Base-by-base conservation (phyloP, 2,329 filamentous ascomycete species). In the Phialemoniopsis sp. region DNA sequence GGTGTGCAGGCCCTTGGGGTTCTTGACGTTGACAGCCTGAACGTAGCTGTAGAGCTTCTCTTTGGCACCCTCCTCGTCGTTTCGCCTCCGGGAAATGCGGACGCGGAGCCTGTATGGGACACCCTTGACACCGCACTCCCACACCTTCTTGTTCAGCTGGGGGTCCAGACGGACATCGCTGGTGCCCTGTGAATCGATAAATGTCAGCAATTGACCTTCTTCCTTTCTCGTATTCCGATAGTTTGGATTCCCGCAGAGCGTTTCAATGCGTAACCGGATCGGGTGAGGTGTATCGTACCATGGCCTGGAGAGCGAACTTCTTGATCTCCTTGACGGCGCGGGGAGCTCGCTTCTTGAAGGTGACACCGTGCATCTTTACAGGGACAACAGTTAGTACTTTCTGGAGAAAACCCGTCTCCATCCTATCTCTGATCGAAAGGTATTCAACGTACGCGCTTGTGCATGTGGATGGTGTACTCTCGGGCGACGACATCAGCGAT, bases 401-500 rank as follows among this genome's bases (percentile, higher is more conserved):
- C 34, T 21, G n/a, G n/a, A n/a, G n/a, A n/a, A n/a, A n/a, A n/a
- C n/a, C n/a, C n/a, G n/a, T n/a, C n/a, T n/a, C n/a, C n/a, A n/a
- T n/a, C 10, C 21, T 26, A 10, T 26, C 21, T 26, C 21, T 26
- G 21, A 26, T 21, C 41, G 21, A 35, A 14, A 12, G 28, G 21
- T 26, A 10, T 26, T 10, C 21, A 10, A 86, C 86, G 70, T 90
- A 94, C 88, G 76, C 91, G 87, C 87, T 95, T 97, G 88, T 98
- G 93, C 62, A 98, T 78, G 83, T 98, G 91, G 78, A 98, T 97
- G 73, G 93, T 98, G 85, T 98, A 98, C 81, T 98, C 94, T 82
- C 93, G 89, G 64, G 93, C 85, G 72, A 98, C 91, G 68, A 98
- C 94, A 76, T 98, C 91, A 73, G 89, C 85, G 73, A 98, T 95